phyloP scores from a whole-genome alignment of 192 early-diverging fungal genomes.

The Mortierella claussenii region DNA sequence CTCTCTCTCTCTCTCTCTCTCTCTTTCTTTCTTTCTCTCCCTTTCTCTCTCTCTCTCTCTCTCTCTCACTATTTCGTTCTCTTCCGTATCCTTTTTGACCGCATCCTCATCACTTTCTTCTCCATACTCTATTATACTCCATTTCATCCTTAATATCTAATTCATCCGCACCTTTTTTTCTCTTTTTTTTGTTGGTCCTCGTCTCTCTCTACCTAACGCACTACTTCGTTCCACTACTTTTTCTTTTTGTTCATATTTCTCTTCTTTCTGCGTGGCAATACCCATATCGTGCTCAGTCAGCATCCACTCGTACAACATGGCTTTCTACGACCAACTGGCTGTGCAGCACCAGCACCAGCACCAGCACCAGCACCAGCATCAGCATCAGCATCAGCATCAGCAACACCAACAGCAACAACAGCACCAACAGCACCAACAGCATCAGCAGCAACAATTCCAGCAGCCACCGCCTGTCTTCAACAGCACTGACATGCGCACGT shows the following conservation, averaged over 20 bases:
- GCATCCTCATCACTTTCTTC: neutral
- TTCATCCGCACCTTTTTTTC: too few species aligned
- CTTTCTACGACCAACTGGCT: slow-evolving; percentile 32
- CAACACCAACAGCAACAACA: slow-evolving; percentile 16
- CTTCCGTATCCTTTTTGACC: neutral
- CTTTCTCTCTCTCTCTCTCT: neutral
- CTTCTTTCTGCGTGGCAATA: too few species aligned
- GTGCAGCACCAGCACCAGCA: slow-evolving; percentile 38
- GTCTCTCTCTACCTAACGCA: neutral
- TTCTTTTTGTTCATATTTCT: too few species aligned
- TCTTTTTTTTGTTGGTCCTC: too few species aligned
- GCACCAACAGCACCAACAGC: slow-evolving; percentile 11
- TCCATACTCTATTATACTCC: neutral
- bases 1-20: neutral
- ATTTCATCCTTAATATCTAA: too few species aligned
- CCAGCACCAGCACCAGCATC: slow-evolving; percentile 11
- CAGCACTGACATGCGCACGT: slow-evolving; percentile 22
- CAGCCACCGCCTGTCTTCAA: slow-evolving; percentile 17
- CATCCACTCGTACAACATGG: too few species aligned
- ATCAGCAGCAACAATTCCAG: slow-evolving; percentile 9
- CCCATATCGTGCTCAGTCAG: too few species aligned
- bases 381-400: slow-evolving; percentile 10
- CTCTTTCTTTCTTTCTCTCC: neutral
- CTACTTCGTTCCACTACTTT: neutral
- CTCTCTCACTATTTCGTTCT: neutral